These are phyloP conservation scores for Prunus fruticosa DNA, from an alignment of 306 rosid genomes.

Conservation along the genomic window DNA sequence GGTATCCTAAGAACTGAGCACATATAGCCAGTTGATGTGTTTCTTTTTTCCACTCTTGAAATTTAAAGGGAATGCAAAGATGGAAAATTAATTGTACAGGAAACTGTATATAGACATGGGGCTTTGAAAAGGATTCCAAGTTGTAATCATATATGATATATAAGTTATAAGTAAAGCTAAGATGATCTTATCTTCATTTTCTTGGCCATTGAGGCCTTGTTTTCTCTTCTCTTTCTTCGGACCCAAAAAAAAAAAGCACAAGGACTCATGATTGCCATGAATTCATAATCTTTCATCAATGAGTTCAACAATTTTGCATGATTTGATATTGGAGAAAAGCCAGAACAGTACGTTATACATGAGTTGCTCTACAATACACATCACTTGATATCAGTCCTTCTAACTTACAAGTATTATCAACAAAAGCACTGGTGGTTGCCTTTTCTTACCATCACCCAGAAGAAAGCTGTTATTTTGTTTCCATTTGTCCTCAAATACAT, in stretches of 20 bases:
- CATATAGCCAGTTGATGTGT: constrained; percentile 20
- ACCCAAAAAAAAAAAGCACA: not conserved
- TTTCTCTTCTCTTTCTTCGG: not conserved
- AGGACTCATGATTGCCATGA: not conserved
- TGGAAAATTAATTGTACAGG: constrained; percentile 31
- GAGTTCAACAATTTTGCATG: too few species aligned
- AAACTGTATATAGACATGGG: not conserved
- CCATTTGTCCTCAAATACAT: too few species aligned
- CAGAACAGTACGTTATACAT: too few species aligned
- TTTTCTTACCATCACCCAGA: too few species aligned
- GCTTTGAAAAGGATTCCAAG: not conserved
- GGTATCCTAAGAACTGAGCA: constrained; percentile 23
- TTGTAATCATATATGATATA: constrained; percentile 5
- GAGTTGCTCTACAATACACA: too few species aligned
- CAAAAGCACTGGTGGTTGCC: too few species aligned
- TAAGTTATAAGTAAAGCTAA: not conserved
- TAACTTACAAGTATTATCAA: too few species aligned
- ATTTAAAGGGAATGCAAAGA: not conserved
- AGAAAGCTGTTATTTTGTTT: too few species aligned
- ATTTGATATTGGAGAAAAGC: too few species aligned
- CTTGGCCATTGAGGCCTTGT: not conserved
- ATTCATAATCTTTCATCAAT: not conserved
- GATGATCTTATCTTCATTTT: not conserved
- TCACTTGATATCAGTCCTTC: too few species aligned
- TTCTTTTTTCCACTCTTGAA: not conserved